Base-by-base conservation (phyloP, 495 filamentous ascomycete species). In the Lasiosphaeris hirsuta region DNA sequence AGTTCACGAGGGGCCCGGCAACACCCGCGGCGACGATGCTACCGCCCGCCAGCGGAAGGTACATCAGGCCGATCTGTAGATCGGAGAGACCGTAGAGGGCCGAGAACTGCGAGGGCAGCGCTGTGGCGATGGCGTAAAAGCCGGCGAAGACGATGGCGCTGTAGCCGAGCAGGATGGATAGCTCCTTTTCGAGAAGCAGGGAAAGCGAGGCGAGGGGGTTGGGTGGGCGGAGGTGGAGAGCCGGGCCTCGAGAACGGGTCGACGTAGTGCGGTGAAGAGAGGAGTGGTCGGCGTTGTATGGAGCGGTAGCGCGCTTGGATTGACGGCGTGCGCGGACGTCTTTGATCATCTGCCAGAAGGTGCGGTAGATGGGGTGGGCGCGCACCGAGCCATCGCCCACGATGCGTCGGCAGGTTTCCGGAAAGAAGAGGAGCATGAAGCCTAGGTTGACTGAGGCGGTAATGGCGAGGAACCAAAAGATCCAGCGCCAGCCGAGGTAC, bases 401-500 rank as follows among this genome's bases (percentile, higher is more conserved):
- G 23, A 91, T 78, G 13, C 72, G 75, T 5, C 86, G 76, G 45
- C 77, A 79, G 0, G 86, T 89, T 65, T 88, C 86, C 1, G 84
- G 84, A 36, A 83, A 75, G 53, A 77, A 69, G 33, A 79, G 43
- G 14, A 79, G 10, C 51, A 84, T 69, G 0, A 75, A 17, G 3
- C 73, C 41, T 2, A 80, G 66, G 36, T 75, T 74, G 14, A 74
- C 61, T 0, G 70, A 77, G 0, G 72, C 73, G 10, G 77, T 61
- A 17, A 86, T 85, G 42, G 75, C 63, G 23, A 90, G 68, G 50
- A 90, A 87, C 82, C 83, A 88, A 65, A 90, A 91, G 34, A 87
- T 85, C 44, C 72, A 74, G 23, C 84, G 72, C 87, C 86, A 90
- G 1, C 85, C 85, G 1, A 86, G 69, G 40, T 74, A 85, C 39